Evolutionary conservation across 2,329 filamentous ascomycete genomes (phyloP).

Genomic region (Xylaria sp.): DNA sequence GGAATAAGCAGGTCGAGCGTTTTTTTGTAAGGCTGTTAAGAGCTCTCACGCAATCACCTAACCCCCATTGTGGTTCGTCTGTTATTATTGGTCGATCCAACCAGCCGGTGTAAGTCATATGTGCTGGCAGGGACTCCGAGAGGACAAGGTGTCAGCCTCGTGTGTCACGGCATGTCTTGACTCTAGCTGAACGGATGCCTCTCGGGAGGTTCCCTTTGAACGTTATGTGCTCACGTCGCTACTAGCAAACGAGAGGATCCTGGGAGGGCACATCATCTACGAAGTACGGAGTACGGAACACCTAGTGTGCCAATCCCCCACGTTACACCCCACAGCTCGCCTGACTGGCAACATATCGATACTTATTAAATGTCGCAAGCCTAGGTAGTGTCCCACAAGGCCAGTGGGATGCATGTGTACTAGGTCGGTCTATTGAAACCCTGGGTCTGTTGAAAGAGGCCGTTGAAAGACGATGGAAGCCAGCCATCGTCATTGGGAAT

Average conservation of each 20-base stretch:
- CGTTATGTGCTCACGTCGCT: background rate
- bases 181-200: background rate
- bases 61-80: background rate
- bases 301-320: background rate
- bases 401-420: conserved; percentile 1
- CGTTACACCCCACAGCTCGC: background rate
- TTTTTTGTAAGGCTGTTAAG: background rate
- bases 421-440: background rate
- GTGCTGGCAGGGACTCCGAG: background rate
- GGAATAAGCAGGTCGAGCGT: background rate
- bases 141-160: conserved; percentile 6
- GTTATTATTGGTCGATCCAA: conserved; percentile 1
- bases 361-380: background rate
- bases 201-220: background rate
- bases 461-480: background rate
- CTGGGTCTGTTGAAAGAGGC: background rate
- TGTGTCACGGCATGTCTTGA: conserved; percentile 11
- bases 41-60: background rate
- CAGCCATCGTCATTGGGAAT: background rate
- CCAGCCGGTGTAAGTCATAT: conserved; percentile 2
- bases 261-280: background rate
- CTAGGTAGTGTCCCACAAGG: background rate
- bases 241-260: background rate
- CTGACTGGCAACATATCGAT: background rate
- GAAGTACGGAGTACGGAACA: too few relatives aligned